Evolutionary conservation across 23 red algal species (phyloP), one percentile per base, ranked within the genome.

Genomic region (Gracilaria domingensis): DNA sequence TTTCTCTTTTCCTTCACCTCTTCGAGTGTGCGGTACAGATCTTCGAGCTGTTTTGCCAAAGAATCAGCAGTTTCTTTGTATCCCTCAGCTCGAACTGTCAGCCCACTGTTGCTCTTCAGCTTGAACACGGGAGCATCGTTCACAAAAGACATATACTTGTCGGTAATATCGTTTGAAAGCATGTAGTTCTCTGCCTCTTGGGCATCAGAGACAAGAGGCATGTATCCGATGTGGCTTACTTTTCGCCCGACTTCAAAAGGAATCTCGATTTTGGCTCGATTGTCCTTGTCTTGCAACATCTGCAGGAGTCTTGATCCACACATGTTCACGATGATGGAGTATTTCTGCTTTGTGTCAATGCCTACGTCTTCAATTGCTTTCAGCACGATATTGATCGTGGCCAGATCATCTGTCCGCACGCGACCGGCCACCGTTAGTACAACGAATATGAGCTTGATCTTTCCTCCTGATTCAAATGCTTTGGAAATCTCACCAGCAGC

Each of bases 291-390:
- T 18, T 55, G 6, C 1, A 55, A 16, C 51, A 7, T 16, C 66
- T 21, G 1, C 32, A 72, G 18, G 8, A 72, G 8, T 7, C 12
- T 72, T 37, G 66, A 17, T 35, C 37, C 66, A 25, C 66, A 72
- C 66, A 37, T 72, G 18, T 72, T 72, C 32, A 72, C 66, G 18
- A 72, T 72, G 12, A 72, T 40, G 16, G 66, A 72, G 66, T 37
- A 72, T 17, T 72, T 72, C 8, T 17, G 14, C 33, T 72, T 35
- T 40, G 37, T 72, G 66, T 72, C 66, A 14, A 72, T 40, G 16
- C 37, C 66, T 12, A 72, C 66, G 11, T 18, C 7, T 35, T 35
- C 7, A 72, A 72, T 72, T 37, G 66, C 66, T 37, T 72, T 17
- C 12, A 72, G 20, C 1, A 72, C 21, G 66, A 40, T 40, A 16